Evolutionary conservation across 2,329 filamentous ascomycete species (phyloP).

Genomic region (Lachnellula arida): DNA sequence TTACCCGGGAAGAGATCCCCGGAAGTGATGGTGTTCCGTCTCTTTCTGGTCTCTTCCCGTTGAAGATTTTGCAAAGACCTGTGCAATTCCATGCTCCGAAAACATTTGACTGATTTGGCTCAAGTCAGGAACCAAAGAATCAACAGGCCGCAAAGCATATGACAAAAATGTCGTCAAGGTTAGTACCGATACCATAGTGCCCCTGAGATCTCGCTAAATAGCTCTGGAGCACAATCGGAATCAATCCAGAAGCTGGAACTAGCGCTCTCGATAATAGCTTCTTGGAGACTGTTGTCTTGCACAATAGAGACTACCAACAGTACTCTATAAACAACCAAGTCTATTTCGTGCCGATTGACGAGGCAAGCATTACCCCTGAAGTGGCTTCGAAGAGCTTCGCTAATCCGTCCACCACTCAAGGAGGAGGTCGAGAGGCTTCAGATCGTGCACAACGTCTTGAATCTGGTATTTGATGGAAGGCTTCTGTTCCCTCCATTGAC

Average conservation of each 20-base stretch:
- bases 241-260: constrained; percentile 42
- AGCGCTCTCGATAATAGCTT: constrained; percentile 50
- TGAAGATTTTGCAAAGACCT: background rate
- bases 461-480: constrained; percentile 59
- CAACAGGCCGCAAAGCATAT: background rate
- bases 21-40: background rate
- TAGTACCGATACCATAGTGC: background rate
- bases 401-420: constrained; percentile 36
- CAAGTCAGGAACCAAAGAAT: background rate
- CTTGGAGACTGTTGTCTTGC: constrained; percentile 53
- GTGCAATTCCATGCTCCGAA: background rate
- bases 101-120: background rate
- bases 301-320: constrained; percentile 63
- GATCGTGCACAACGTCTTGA: constrained; percentile 58
- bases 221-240: background rate
- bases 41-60: background rate
- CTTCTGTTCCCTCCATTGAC: constrained; percentile 65
- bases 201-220: background rate
- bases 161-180: background rate
- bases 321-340: constrained; percentile 60
- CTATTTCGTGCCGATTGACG: constrained; percentile 67
- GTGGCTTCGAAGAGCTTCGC: background rate
- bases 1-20: background rate
- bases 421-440: constrained; percentile 63
- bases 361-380: constrained; percentile 44